Conservation (phyloP, 2,329 filamentous ascomycete genomes). For the Rhynchosporium secalis region DNA sequence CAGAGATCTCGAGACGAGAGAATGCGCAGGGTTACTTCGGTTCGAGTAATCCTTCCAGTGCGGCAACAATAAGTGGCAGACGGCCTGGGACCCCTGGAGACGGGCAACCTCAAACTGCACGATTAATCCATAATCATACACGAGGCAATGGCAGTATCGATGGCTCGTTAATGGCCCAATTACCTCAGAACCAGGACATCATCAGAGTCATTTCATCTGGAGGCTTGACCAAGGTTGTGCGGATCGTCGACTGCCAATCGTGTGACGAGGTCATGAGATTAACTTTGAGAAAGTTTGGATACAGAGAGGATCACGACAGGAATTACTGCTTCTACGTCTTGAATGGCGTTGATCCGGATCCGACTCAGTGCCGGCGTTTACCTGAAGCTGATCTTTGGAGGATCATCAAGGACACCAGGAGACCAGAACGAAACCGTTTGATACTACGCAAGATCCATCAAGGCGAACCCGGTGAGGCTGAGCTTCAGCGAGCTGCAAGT, state of each 20-base stretch:
- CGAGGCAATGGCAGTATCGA: slow-evolving; percentile 84
- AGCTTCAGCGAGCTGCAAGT: slow-evolving; percentile 81
- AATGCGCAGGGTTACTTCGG: slow-evolving; percentile 53
- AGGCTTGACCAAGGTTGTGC: slow-evolving; percentile 89
- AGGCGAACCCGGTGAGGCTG: slow-evolving; percentile 83
- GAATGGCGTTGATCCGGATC: slow-evolving; percentile 79
- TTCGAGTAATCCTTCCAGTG: slow-evolving; percentile 49
- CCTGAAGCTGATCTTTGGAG: slow-evolving; percentile 86
- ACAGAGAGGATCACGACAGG: slow-evolving; percentile 86
- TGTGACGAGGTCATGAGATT: slow-evolving; percentile 91
- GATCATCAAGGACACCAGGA: slow-evolving; percentile 82
- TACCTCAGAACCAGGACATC: slow-evolving; percentile 83
- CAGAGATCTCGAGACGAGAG: slow-evolving; percentile 53
- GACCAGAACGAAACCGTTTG: slow-evolving; percentile 84
- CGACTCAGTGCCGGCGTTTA: slow-evolving; percentile 76
- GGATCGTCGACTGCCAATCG: slow-evolving; percentile 86
- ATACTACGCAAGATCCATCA: slow-evolving; percentile 92
- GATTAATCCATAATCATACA: slow-evolving; percentile 67
- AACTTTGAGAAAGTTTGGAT: slow-evolving; percentile 81
- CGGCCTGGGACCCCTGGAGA: slow-evolving; percentile 64
- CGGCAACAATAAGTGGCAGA: slow-evolving; percentile 54
- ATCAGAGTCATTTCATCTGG: slow-evolving; percentile 92
- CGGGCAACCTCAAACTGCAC: slow-evolving; percentile 54
- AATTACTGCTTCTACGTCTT: slow-evolving; percentile 98
- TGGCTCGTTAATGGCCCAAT: slow-evolving; percentile 78